Conservation (phyloP, 495 filamentous ascomycete genomes). For the Pyrenula aspistea region DNA sequence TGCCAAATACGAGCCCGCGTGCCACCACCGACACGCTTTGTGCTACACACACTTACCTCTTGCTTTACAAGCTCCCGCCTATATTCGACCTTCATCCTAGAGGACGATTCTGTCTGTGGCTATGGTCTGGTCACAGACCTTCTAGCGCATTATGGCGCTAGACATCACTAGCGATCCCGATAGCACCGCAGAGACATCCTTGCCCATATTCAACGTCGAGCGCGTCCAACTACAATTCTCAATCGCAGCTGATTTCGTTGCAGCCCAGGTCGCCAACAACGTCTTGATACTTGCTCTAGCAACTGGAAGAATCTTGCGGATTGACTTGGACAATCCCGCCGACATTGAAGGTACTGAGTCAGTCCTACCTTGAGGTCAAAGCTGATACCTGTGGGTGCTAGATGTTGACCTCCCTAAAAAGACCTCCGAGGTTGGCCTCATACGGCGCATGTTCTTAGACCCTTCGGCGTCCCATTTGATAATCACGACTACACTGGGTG, state of each 20-base stretch:
- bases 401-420: constrained; percentile 97
- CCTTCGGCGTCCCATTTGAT: constrained; percentile 91
- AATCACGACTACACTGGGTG: constrained; percentile 78
- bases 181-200: constrained; percentile 44
- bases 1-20: too few species aligned
- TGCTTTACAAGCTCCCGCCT: too few species aligned
- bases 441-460: constrained; percentile 91
- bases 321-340: constrained; percentile 84
- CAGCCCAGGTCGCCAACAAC: constrained; percentile 95
- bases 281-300: constrained; percentile 83
- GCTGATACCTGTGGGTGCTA: constrained; percentile 18
- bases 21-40: too few species aligned
- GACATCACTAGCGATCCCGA: constrained; percentile 34
- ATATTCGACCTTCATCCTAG: too few species aligned
- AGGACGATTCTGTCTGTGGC: background rate
- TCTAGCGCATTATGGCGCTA: constrained; percentile 38
- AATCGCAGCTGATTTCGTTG: constrained; percentile 86
- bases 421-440: constrained; percentile 76
- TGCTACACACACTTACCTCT: too few species aligned
- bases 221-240: constrained; percentile 83
- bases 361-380: constrained; percentile 5
- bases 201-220: constrained; percentile 89
- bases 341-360: constrained; percentile 74
- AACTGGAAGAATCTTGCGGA: constrained; percentile 78
- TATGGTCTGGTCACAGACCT: background rate